Percentiles rank a stretch among this genome's conserved stretches.
Conservation (phyloP, 148 eudicot genomes). For the Persicaria tinctoria region DNA sequence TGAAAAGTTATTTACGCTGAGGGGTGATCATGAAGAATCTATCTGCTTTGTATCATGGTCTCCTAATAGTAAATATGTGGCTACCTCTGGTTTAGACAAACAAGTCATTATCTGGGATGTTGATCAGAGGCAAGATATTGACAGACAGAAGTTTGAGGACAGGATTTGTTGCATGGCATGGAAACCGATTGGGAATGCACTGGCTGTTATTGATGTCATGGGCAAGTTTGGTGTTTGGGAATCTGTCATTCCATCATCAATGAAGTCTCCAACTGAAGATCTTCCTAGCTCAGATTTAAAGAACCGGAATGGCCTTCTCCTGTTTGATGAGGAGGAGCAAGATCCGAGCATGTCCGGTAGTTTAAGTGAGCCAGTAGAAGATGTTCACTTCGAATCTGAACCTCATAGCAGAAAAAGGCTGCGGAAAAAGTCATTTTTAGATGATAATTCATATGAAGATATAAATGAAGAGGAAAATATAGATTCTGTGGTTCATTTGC, state of each 20-base stretch:
- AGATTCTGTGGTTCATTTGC: constrained; percentile 36
- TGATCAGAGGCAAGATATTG: constrained; percentile 67
- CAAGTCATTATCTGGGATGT: constrained; percentile 95
- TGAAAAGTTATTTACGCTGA: constrained; percentile 63
- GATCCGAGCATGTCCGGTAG: constrained; percentile 56
- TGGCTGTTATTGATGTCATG: constrained; percentile 85
- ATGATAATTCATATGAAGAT: constrained; percentile 46
- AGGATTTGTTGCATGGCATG: constrained; percentile 76
- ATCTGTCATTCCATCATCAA: constrained; percentile 66
- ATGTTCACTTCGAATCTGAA: constrained; percentile 50
- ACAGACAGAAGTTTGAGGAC: constrained; percentile 84
- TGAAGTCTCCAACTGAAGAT: constrained; percentile 93
- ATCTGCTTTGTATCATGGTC: constrained; percentile 90
- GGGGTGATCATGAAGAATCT: constrained; percentile 77
- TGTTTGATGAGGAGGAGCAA: constrained; percentile 71
- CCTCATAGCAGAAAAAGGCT: constrained; percentile 71
- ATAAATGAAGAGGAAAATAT: constrained; percentile 28
- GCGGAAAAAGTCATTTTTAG: constrained; percentile 46
- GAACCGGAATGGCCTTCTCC: constrained; percentile 58
- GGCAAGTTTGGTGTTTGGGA: constrained; percentile 98
- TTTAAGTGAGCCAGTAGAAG: constrained; percentile 81
- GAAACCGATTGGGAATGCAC: constrained; percentile 89
- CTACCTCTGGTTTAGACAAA: constrained; percentile 81
- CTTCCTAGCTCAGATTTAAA: constrained; percentile 50
- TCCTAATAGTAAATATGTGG: constrained; percentile 93